phyloP scores from a whole-genome alignment of 176 grass and related monocot species.

The Musa beccarii region DNA sequence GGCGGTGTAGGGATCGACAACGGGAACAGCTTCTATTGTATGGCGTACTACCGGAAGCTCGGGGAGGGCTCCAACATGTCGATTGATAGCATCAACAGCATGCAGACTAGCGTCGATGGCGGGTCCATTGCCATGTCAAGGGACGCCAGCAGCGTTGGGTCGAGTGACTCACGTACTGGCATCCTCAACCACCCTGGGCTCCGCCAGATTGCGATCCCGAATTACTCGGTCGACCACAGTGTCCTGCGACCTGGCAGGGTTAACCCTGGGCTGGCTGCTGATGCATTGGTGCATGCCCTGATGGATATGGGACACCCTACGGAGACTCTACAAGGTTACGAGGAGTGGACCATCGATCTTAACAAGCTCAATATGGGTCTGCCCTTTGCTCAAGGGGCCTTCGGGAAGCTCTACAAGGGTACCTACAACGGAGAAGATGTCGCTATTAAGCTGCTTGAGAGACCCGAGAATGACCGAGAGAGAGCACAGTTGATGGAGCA shows the following conservation, averaged over 20 bases:
- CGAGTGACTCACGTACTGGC: conserved; percentile 65
- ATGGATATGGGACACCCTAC: conserved; percentile 69
- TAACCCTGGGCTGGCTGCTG: conserved; percentile 52
- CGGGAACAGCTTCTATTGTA: conserved; percentile 26
- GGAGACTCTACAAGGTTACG: conserved; percentile 67
- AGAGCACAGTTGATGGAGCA: conserved; percentile 90
- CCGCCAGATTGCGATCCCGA: conserved; percentile 40
- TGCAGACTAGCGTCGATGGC: conserved; percentile 44
- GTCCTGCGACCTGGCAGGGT: conserved; percentile 75
- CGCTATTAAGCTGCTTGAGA: conserved; percentile 90
- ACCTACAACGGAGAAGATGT: conserved; percentile 90
- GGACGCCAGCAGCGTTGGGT: conserved; percentile 79
- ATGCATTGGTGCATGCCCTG: conserved; percentile 68
- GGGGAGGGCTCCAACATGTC: conserved; percentile 88
- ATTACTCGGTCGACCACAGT: conserved; percentile 73
- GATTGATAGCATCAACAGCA: conserved; percentile 52
- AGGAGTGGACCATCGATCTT: conserved; percentile 90
- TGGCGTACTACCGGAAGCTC: conserved; percentile 74
- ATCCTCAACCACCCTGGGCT: conserved; percentile 93
- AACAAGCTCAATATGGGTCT: conserved; percentile 77
- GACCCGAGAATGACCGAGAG: conserved; percentile 75
- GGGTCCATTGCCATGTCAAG: conserved; percentile 77
- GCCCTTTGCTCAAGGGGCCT: conserved; percentile 86
- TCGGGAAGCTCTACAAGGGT: conserved; percentile 86
- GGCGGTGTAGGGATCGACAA: conserved; percentile 1